Conservation (phyloP, 2,329 filamentous ascomycete species). For the Nemania sp. region DNA sequence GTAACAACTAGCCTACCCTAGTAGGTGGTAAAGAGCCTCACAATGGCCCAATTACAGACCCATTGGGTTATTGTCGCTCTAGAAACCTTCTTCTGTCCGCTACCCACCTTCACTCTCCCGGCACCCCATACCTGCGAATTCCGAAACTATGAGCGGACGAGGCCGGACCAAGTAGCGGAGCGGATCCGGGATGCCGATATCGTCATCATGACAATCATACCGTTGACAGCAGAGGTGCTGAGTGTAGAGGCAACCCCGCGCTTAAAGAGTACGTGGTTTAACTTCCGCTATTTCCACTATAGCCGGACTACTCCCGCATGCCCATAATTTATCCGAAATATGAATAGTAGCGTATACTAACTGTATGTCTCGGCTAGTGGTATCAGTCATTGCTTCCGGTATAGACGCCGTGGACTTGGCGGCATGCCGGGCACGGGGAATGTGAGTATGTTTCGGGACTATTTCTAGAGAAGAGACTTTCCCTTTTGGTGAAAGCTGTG, state of each 20-base stretch:
- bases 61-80: constrained; percentile 53
- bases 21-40: background rate
- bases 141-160: constrained; percentile 46
- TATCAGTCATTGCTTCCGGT: constrained; percentile 54
- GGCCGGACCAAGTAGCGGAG: constrained; percentile 44
- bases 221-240: constrained; percentile 48
- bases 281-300: constrained; percentile 7
- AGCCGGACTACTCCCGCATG: constrained; percentile 40
- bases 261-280: constrained; percentile 41
- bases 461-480: too few relatives aligned
- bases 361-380: constrained; percentile 33
- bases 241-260: constrained; percentile 45
- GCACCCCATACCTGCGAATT: constrained; percentile 51
- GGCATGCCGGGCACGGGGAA: constrained; percentile 50
- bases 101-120: constrained; percentile 47
- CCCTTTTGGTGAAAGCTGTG: too few relatives aligned
- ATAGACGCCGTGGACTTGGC: constrained; percentile 54
- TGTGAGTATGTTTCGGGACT: too few relatives aligned
- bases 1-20: too few relatives aligned
- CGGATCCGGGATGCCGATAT: constrained; percentile 54
- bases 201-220: constrained; percentile 51
- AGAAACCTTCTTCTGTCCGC: constrained; percentile 50
- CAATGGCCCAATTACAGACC: constrained; percentile 35
- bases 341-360: constrained; percentile 4
- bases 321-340: background rate